phyloP scores from a whole-genome alignment of 208 protist species.

The Leishmania major region DNA sequence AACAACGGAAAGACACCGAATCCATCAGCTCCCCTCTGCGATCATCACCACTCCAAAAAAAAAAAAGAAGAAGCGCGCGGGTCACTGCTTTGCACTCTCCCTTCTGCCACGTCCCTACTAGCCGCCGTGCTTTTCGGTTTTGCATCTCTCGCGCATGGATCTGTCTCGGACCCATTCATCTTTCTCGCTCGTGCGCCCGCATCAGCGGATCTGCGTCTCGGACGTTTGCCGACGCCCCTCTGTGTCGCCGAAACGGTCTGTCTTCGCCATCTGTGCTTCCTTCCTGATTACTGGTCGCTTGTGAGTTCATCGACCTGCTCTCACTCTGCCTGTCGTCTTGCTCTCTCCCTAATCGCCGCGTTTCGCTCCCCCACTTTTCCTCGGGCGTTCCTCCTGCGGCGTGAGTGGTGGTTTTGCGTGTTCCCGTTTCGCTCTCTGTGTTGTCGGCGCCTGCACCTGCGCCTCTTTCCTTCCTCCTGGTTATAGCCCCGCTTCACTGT shows the following conservation, averaged over 20 bases:
- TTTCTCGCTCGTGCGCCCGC: background rate
- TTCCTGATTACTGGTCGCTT: background rate
- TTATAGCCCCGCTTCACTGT: background rate
- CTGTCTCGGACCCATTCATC: background rate
- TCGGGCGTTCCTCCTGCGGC: background rate
- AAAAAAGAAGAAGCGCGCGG: background rate
- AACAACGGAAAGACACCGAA: background rate
- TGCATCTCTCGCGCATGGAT: background rate
- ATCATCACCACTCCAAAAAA: background rate
- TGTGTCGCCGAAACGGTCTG: background rate
- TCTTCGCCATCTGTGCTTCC: background rate
- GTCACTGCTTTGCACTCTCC: background rate
- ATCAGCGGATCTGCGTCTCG: background rate
- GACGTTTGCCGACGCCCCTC: background rate
- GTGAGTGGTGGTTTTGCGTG: background rate
- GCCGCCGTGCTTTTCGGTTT: background rate
- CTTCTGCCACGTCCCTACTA: background rate
- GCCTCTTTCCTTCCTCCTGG: background rate
- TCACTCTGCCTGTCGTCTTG: background rate
- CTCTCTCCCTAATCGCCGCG: background rate
- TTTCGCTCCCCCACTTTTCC: background rate
- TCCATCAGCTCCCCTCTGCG: background rate
- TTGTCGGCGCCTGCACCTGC: background rate
- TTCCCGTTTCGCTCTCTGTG: background rate
- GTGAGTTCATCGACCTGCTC: background rate